Evolutionary conservation across 805 yeast genomes (phyloP).

Genomic region (Candida loeiensis): DNA sequence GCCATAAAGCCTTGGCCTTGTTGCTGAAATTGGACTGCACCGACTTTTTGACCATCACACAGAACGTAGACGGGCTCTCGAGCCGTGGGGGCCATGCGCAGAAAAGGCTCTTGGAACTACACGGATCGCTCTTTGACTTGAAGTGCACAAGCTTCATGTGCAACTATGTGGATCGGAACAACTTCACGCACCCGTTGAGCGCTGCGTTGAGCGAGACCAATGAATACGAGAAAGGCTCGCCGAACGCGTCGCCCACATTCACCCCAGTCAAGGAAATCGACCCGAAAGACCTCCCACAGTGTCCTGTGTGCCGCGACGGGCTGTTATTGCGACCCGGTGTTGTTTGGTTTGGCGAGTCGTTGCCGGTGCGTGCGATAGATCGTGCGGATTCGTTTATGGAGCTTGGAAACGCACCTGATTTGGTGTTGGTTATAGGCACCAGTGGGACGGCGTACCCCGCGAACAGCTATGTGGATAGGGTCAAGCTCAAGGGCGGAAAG

Average conservation of each 20-base stretch:
- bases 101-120: constrained; percentile 59
- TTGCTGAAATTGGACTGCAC: constrained; percentile 40
- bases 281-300: constrained; percentile 58
- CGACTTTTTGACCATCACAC: constrained; percentile 66
- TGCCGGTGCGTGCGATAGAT: constrained; percentile 62
- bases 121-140: constrained; percentile 73
- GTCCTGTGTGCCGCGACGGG: constrained; percentile 70
- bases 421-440: constrained; percentile 81
- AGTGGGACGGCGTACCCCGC: constrained; percentile 90
- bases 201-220: constrained; percentile 44
- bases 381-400: constrained; percentile 69
- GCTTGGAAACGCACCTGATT: constrained; percentile 51
- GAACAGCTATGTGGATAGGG: constrained; percentile 82
- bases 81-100: constrained; percentile 60
- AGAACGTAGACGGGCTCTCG: constrained; percentile 78
- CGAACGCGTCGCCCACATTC: constrained; percentile 39
- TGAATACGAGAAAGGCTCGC: constrained; percentile 23
- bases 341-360: constrained; percentile 92
- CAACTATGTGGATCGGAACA: constrained; percentile 51
- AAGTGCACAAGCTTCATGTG: constrained; percentile 77
- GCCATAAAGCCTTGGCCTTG: constrained; percentile 67
- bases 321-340: constrained; percentile 77
- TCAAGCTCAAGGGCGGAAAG: constrained; percentile 67
- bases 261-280: constrained; percentile 47
- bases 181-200: constrained; percentile 57